Evolutionary conservation across 2,329 filamentous ascomycete species (phyloP), one percentile per base, ranked within the genome.

Genomic region (Fusarium tricinctum): DNA sequence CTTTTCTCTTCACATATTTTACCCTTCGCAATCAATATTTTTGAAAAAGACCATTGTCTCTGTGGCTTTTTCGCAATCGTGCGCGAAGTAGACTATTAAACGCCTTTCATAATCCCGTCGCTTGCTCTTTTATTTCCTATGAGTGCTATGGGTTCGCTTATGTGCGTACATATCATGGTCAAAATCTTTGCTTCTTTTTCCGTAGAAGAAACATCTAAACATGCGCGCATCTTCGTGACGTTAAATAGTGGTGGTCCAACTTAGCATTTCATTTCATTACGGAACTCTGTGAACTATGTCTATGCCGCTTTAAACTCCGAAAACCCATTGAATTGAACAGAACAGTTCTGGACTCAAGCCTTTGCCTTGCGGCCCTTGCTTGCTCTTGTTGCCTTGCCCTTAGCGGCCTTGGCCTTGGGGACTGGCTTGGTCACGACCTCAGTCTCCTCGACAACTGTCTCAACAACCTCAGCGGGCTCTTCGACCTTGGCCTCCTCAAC

Each of bases 41-140:
- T 66, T 75, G 75, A 78, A 76, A 68, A 74, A 75, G 78, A 75
- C 70, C 69, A 71, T 68, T 47, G 49, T 50, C 58, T 2, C 72
- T 55, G 73, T 82, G 82, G 78, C 81, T 79, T 80, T 67, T 83
- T 84, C 83, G 80, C 72, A 74, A 75, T 75, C 75, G 76, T 65
- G 77, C 76, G 79, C 78, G 85, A 88, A 87, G 86, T 81, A 88
- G 85, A 88, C 69, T 58, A 80, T 80, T 20, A 42, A 44, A 54
- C 78, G 83, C 85, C 83, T 83, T 87, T 88, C 83, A 87, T 86
- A 88, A 88, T 88, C 85, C 83, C 81, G 79, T 80, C 78, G 79
- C 81, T 79, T 81, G 80, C 83, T 81, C 76, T 65, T 45, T 74
- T 75, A 74, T 71, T 74, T 72, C 73, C 71, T 67, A 78, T 80